Conservation (phyloP, 2,329 filamentous ascomycete genomes). For the Penicillium sp. region DNA sequence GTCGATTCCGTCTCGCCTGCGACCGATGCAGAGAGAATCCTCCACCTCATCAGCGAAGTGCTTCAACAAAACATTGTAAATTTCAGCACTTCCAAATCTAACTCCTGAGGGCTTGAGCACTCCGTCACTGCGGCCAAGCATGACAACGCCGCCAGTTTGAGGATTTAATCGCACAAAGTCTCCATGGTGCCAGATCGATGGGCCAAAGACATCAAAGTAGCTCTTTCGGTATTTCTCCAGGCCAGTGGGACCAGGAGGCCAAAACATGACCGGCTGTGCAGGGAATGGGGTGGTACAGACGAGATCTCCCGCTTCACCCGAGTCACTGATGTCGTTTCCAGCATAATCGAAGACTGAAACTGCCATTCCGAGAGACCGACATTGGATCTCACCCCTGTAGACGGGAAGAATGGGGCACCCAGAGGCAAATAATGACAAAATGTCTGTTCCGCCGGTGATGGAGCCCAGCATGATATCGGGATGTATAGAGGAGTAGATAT, state of each 20-base stretch:
- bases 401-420: conserved; percentile 73
- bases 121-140: conserved; percentile 89
- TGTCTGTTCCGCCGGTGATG: conserved; percentile 94
- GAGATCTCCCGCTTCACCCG: conserved; percentile 73
- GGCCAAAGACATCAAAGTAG: conserved; percentile 79
- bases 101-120: conserved; percentile 90
- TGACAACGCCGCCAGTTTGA: conserved; percentile 69
- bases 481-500: conserved; percentile 81
- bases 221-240: conserved; percentile 71
- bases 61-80: conserved; percentile 86
- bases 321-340: conserved; percentile 52
- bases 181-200: conserved; percentile 78
- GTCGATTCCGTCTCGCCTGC: conserved; percentile 62
- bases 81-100: conserved; percentile 87
- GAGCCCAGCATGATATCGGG: conserved; percentile 75
- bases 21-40: conserved; percentile 82
- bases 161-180: conserved; percentile 77
- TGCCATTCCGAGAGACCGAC: conserved; percentile 73
- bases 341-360: conserved; percentile 54
- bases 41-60: conserved; percentile 73
- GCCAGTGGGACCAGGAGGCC: conserved; percentile 58
- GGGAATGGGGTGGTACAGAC: conserved; percentile 84
- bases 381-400: conserved; percentile 68
- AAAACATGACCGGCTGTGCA: conserved; percentile 86
- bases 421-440: conserved; percentile 88